Conservation (phyloP, 345 rosid species). For the Zanthoxylum bungeanum region DNA sequence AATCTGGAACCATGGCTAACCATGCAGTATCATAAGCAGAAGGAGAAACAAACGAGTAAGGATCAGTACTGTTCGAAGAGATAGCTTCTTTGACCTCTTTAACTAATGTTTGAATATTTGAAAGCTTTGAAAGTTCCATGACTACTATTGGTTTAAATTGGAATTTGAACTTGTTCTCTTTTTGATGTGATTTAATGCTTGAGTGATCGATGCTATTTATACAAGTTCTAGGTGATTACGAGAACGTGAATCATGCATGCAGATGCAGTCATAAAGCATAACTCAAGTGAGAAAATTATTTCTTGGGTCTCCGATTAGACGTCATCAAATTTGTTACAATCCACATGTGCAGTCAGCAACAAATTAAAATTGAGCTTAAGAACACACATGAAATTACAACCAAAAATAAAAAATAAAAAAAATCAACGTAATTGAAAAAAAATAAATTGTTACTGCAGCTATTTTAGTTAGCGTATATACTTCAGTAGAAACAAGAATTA, state of each 20-base stretch:
- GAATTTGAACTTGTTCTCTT: not conserved
- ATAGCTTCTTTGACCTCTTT: conserved; percentile 31
- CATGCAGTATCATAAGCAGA: conserved; percentile 65
- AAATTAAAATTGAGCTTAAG: too few species aligned
- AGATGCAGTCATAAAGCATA: too few species aligned
- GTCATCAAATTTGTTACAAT: too few species aligned
- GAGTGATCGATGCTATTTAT: conserved; percentile 2
- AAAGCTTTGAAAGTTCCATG: conserved; percentile 15
- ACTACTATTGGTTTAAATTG: not conserved
- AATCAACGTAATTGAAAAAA: too few species aligned
- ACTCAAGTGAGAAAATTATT: too few species aligned
- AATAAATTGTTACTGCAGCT: too few species aligned
- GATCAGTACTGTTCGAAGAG: conserved; percentile 10
- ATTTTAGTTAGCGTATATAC: too few species aligned
- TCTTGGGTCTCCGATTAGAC: not conserved
- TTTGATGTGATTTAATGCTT: not conserved
- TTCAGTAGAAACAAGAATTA: too few species aligned
- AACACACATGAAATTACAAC: too few species aligned
- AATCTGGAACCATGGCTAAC: conserved; percentile 51
- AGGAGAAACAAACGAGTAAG: conserved; percentile 33
- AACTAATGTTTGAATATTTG: conserved; percentile 20
- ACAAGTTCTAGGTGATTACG: not conserved
- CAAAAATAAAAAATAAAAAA: too few species aligned
- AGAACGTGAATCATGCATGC: not conserved
- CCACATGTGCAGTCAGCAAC: too few species aligned